Evolutionary conservation across 495 filamentous ascomycete species (phyloP), one percentile per base, ranked within the genome.

Genomic region (Platismatia glauca): DNA sequence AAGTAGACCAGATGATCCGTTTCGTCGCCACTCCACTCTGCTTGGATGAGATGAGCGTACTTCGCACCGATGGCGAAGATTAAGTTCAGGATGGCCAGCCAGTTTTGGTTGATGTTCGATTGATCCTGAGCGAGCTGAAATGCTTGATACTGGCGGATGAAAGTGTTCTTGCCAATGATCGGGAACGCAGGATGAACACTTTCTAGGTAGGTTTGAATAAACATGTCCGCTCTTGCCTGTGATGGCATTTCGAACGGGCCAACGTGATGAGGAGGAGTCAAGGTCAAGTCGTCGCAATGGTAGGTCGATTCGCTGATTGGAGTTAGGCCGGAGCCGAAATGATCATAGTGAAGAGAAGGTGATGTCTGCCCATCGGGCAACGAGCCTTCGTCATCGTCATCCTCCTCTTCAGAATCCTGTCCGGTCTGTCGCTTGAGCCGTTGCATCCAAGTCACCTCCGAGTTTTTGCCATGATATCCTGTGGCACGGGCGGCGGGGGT

Each of bases 391-490:
- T 43, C 55, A 27, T 58, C 46, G 13, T 46, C 22, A 52, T 65
- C 48, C 29, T 74, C 72, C 24, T 52, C 50, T 7, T 53, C 27
- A 31, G 29, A 8, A 33, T 20, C 71, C 70, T 59, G 77, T 73
- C 65, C 69, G 69, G 48, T 76, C 71, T 18, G 77, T 64, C 75
- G 53, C 8, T 62, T 70, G n/a, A 69, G 37, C 16, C 75, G 67
- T 69, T 83, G 82, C 66, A 86, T 79, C 85, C 86, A 88, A 34
- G 76, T 78, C 18, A 87, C 70, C 57, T 86, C 84, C 0, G 84
- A 88, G 57, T 81, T 85, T 64, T 86, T 86, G 16, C 86, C 86
- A 70, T 86, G 76, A 68, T 81, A 87, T 0, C 86, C 86, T 13
- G 81, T 86, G 5, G 78, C 77, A 58, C 78, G 66, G n/a, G 76